Evolutionary conservation across 73 alveolate genomes (phyloP).

Genomic region (Tetrahymena elliotti): DNA sequence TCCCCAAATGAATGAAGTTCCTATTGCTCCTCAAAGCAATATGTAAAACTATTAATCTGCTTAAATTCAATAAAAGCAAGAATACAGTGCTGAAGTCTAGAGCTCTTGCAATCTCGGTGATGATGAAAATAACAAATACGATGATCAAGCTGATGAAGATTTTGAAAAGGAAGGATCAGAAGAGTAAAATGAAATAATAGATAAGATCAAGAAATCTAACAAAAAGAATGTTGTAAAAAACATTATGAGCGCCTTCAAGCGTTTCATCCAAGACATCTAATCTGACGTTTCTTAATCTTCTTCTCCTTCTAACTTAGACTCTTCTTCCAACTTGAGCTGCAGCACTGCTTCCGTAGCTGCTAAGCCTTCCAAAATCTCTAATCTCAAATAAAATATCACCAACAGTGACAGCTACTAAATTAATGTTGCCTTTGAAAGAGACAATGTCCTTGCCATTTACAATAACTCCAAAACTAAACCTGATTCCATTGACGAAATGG

Average conservation of each 20-base stretch:
- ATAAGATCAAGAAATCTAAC: not conserved
- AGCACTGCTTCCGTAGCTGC: not conserved
- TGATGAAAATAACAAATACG: not conserved
- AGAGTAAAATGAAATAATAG: not conserved
- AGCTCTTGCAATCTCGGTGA: not conserved
- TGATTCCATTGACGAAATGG: not conserved
- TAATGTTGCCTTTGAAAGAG: not conserved
- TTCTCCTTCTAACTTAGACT: not conserved
- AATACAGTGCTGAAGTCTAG: not conserved
- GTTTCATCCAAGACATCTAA: not conserved
- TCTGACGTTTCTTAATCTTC: not conserved
- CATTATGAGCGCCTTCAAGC: slow-evolving; percentile 1
- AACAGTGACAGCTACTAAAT: not conserved
- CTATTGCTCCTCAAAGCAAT: not conserved
- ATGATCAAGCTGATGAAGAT: not conserved
- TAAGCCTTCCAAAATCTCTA: not conserved
- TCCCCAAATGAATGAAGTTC: not conserved
- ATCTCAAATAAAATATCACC: not conserved
- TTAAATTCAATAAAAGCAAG: not conserved
- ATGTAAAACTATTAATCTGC: not conserved
- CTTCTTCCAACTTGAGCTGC: not conserved
- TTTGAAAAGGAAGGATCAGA: not conserved
- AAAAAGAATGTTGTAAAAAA: not conserved
- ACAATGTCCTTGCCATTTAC: not conserved
- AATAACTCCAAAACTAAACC: not conserved